A percentile compares a stretch with the other conserved stretches of the same genome.
Conservation (phyloP, 1,284 basidiomycete genomes). For the Irpex sp. region DNA sequence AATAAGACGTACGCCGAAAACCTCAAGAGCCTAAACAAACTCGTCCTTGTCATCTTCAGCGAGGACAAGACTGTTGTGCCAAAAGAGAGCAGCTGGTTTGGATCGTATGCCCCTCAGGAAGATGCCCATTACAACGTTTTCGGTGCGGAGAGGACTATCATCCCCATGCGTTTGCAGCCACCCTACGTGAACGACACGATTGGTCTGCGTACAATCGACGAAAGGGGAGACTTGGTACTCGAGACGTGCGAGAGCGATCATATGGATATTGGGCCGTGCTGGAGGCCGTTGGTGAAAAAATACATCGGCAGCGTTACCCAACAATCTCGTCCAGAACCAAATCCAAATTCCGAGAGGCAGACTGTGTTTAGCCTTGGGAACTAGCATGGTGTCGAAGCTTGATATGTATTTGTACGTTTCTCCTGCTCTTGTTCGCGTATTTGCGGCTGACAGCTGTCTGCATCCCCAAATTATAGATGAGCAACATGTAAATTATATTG, state of each 20-base stretch:
- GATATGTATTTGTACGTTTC: background rate
- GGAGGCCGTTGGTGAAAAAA: conserved; percentile 48
- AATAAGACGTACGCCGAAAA: conserved; percentile 63
- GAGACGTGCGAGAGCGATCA: conserved; percentile 77
- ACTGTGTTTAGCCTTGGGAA: background rate
- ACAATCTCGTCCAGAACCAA: background rate
- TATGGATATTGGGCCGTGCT: conserved; percentile 73
- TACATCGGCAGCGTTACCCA: conserved; percentile 36
- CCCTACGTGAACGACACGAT: conserved; percentile 89
- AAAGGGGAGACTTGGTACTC: conserved; percentile 61
- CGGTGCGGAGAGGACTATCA: conserved; percentile 38
- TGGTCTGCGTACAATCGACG: conserved; percentile 75
- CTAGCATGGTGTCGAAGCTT: background rate
- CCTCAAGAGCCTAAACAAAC: conserved; percentile 52
- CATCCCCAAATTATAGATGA: background rate
- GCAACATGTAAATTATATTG: background rate
- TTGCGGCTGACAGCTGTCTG: background rate
- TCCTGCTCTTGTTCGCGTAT: background rate
- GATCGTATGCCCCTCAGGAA: conserved; percentile 50
- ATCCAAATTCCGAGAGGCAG: background rate
- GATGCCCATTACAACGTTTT: conserved; percentile 35
- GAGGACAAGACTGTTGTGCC: conserved; percentile 78
- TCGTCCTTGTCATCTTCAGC: conserved; percentile 67
- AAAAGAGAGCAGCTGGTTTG: conserved; percentile 84
- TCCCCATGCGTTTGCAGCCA: conserved; percentile 74